A percentile compares a stretch with the other conserved stretches of the same genome.
Evolutionary conservation across 2,329 filamentous ascomycete species (phyloP).

Genomic region (Aureobasidium subglaciale): DNA sequence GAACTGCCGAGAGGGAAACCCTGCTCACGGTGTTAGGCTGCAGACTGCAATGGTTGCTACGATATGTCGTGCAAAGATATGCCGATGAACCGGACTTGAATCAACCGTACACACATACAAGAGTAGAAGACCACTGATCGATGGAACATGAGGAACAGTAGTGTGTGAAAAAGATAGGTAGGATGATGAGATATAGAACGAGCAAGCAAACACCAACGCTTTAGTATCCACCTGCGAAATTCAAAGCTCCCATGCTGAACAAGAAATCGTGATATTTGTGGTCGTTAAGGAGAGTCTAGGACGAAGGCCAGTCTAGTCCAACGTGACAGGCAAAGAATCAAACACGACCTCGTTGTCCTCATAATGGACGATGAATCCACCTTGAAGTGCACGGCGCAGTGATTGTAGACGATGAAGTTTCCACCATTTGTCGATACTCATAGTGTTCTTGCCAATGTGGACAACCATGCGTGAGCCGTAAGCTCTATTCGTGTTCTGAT

Average conservation of each 20-base stretch:
- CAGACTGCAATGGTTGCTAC: too few relatives aligned
- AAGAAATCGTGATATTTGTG: not conserved
- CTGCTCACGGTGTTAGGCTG: too few relatives aligned
- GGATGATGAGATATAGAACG: not conserved
- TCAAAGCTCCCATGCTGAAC: not conserved
- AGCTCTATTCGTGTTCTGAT: constrained; percentile 51
- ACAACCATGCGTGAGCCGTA: constrained; percentile 59
- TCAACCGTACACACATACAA: too few relatives aligned
- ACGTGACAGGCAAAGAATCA: constrained; percentile 46
- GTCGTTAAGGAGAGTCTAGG: not conserved
- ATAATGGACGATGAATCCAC: constrained; percentile 58
- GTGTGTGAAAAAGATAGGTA: too few relatives aligned
- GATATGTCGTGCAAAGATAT: too few relatives aligned
- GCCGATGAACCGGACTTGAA: too few relatives aligned
- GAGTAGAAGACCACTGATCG: too few relatives aligned
- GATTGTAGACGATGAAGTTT: constrained; percentile 59
- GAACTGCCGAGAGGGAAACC: too few relatives aligned
- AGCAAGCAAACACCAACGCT: not conserved
- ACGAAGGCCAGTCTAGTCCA: constrained; percentile 19
- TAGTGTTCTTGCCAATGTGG: constrained; percentile 52
- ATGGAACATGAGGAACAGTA: too few relatives aligned
- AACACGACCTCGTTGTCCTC: constrained; percentile 55
- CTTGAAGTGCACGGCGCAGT: constrained; percentile 53
- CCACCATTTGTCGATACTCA: constrained; percentile 68
- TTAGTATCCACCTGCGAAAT: not conserved